Evolutionary conservation across 768 basidiomycete species (phyloP).

Genomic region (Boletus vinaceobasis): DNA sequence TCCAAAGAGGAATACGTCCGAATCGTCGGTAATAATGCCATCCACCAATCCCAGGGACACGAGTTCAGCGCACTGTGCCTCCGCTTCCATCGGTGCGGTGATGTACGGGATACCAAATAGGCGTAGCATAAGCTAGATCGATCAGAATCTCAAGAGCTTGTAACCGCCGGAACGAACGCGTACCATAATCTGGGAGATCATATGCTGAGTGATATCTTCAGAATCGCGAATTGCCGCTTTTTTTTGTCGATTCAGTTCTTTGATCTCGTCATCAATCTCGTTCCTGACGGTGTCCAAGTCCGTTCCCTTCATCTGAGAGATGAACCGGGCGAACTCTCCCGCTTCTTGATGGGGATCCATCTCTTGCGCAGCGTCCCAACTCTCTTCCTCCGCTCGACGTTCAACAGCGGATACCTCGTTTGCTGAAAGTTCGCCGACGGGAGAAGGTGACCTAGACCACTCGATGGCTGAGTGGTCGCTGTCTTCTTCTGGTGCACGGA

Average conservation of each 20-base stretch:
- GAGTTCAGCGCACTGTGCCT: constrained; percentile 96
- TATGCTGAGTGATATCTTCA: constrained; percentile 93
- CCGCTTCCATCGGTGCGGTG: constrained; percentile 98
- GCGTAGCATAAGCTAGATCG: constrained; percentile 73
- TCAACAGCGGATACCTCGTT: constrained; percentile 15
- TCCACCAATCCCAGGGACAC: constrained; percentile 84
- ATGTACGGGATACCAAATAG: constrained; percentile 98
- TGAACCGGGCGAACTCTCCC: constrained; percentile 87
- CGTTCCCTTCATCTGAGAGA: constrained; percentile 87
- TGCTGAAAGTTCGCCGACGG: constrained; percentile 8
- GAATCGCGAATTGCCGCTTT: constrained; percentile 91
- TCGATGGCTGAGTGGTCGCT: constrained; percentile 27
- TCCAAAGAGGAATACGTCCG: constrained; percentile 97
- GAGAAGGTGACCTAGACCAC: constrained; percentile 42
- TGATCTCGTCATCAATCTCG: constrained; percentile 93
- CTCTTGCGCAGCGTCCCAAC: constrained; percentile 85
- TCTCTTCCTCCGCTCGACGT: constrained; percentile 34
- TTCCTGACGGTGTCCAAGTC: constrained; percentile 75
- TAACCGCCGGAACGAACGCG: constrained; percentile 9
- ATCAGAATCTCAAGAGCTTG: constrained; percentile 5
- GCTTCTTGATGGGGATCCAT: constrained; percentile 78
- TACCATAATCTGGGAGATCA: constrained; percentile 84
- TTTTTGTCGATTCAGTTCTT: constrained; percentile 71
- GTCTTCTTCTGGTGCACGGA: constrained; percentile 11
- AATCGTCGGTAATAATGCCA: constrained; percentile 98